Percentiles rank a stretch among this genome's conserved stretches.
Conservation (phyloP, 179 eudicot species). For the Patellifolia procumbens region DNA sequence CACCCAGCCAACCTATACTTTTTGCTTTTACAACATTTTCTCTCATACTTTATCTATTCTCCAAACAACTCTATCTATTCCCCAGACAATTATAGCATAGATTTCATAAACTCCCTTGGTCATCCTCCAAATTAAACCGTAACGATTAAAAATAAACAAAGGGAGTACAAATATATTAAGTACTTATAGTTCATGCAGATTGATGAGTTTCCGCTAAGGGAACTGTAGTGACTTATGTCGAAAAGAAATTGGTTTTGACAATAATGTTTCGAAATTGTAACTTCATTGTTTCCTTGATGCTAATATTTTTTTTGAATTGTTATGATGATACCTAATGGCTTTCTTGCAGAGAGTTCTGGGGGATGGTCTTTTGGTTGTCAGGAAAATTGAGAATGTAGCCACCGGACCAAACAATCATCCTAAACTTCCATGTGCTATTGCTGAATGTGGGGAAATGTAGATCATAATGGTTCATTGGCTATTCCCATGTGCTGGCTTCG, state of each 20-base stretch:
- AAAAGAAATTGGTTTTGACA: neutral
- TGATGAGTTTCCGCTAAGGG: neutral
- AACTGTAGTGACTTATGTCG: neutral
- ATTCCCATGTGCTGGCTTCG: neutral
- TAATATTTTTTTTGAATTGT: neutral
- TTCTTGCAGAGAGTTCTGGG: conserved; percentile 79
- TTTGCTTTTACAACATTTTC: too few species aligned
- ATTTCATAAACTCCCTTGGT: too few species aligned
- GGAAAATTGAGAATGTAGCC: conserved; percentile 96
- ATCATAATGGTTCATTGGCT: neutral
- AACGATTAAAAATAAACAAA: too few species aligned
- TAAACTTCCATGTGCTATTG: conserved; percentile 71
- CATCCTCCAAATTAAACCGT: too few species aligned
- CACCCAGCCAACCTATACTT: too few species aligned
- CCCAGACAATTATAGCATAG: too few species aligned
- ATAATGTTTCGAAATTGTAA: neutral
- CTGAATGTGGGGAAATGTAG: conserved; percentile 97
- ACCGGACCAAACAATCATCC: conserved; percentile 85
- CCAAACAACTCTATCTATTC: too few species aligned
- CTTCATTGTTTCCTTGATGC: neutral
- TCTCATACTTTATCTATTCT: too few species aligned
- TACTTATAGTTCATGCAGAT: too few species aligned
- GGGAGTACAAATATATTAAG: too few species aligned
- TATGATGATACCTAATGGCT: conserved; percentile 2
- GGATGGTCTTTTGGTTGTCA: conserved; percentile 82